These are phyloP conservation scores for Phellinidium pouzarii DNA, from an alignment of 1,284 basidiomycete species.

Conservation along the genomic window DNA sequence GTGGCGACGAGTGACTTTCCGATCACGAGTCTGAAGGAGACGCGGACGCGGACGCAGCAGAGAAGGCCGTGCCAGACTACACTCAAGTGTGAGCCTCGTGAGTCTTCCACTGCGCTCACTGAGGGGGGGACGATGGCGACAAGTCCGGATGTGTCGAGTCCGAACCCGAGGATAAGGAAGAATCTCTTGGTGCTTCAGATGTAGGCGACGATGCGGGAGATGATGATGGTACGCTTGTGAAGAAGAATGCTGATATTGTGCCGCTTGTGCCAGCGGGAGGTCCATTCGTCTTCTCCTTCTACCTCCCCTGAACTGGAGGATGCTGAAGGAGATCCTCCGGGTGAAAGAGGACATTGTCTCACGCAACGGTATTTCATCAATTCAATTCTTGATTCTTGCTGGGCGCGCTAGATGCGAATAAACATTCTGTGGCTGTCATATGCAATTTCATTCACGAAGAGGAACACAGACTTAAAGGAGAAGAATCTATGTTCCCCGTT, in stretches of 20 bases:
- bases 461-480: no score
- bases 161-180: constrained; percentile 20
- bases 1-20: constrained; percentile 9
- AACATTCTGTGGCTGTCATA: no score
- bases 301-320: constrained; percentile 33
- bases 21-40: constrained; percentile 16
- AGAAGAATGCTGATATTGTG: constrained; percentile 33
- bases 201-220: no score
- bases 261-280: constrained; percentile 38
- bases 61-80: background rate
- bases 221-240: constrained; percentile 24
- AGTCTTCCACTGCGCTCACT: constrained; percentile 22
- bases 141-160: constrained; percentile 12
- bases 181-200: constrained; percentile 1
- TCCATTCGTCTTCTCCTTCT: constrained; percentile 43
- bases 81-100: constrained; percentile 5
- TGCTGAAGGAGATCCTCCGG: no score
- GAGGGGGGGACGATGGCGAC: constrained; percentile 27
- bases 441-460: no score
- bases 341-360: no score
- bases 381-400: no score
- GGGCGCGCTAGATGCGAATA: no score
- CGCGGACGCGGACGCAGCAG: constrained; percentile 22
- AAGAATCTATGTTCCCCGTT: no score
- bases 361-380: no score